These are phyloP conservation scores for Cladophialophora yegresii DNA, from an alignment of 2,329 filamentous ascomycete species.

Conservation along the genomic window DNA sequence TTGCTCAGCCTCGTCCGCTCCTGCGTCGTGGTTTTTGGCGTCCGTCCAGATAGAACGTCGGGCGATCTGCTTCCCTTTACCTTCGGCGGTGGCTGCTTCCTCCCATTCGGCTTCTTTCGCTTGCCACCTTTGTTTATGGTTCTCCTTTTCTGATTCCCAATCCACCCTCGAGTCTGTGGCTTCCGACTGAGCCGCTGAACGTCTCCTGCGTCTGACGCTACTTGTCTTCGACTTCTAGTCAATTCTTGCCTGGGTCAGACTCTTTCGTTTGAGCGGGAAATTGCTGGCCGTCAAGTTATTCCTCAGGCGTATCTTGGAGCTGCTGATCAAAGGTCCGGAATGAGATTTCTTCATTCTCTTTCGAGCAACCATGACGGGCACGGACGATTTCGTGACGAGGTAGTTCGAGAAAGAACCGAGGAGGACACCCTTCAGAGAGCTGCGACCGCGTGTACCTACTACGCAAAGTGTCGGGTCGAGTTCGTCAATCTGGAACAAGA, in stretches of 20 bases:
- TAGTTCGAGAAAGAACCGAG: conserved; percentile 97
- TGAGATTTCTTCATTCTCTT: conserved; percentile 74
- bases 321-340: conserved; percentile 64
- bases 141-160: conserved; percentile 13
- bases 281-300: conserved; percentile 65
- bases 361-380: conserved; percentile 95
- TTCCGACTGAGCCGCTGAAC: background rate
- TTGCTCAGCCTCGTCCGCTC: background rate
- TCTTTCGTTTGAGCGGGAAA: conserved; percentile 32
- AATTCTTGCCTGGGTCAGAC: conserved; percentile 36
- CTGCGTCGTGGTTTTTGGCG: background rate
- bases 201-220: background rate
- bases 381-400: conserved; percentile 91
- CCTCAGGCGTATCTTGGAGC: conserved; percentile 68
- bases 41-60: background rate
- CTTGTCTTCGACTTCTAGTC: conserved; percentile 24
- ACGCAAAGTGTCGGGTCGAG: conserved; percentile 90
- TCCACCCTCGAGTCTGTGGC: conserved; percentile 5
- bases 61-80: background rate
- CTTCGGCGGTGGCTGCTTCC: background rate
- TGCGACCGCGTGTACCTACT: conserved; percentile 85
- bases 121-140: conserved; percentile 3
- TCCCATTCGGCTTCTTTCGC: conserved; percentile 3
- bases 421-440: conserved; percentile 89
- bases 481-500: conserved; percentile 70